Base-by-base conservation (phyloP, 768 basidiomycete genomes). In the Lentinula edodes region DNA sequence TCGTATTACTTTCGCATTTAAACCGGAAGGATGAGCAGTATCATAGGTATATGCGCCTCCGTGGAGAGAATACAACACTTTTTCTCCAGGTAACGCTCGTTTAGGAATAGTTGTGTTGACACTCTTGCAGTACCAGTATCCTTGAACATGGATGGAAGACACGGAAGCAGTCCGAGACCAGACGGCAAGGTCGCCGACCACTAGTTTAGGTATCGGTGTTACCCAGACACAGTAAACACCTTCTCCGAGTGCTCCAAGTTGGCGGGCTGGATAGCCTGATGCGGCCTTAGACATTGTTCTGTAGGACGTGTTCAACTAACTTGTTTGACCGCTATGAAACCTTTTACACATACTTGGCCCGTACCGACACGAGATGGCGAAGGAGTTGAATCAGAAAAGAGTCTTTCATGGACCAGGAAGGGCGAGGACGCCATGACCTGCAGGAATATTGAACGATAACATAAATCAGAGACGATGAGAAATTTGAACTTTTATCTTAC, bases 31-130 rank as follows among this genome's bases (percentile, higher is more conserved):
- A 64, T 85, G 82, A 2, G 83, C 87, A 7, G 84, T 83, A 6
- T 81, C 67, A 23, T 74, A 73, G 39, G 76, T 71, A 65, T 83
- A 88, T 1, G 75, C 86, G 8, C 87, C 87, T 20, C 87, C 87
- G 62, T 89, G 88, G 18, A 90, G 70, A 53, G 74, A 73, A 66
- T 83, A 82, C 18, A 86, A 67, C 50, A 87, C 78, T 64, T 83
- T 85, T 70, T 86, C 84, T 20, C 80, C 82, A 0, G 76, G 74
- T 48, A 66, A 69, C 4, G 82, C 78, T 0, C 75, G 61, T 20
- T 73, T 69, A 39, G 75, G 77, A 34, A 69, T 60, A 56, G 75
- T 74, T 15, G 70, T 65, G 4, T 66, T 62, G 2, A 75, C 78
- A 28, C 71, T 70, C 66, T 79, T 81, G 69, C 80, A 75, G 20